Conservation (phyloP, 495 filamentous ascomycete species). For the Penicillium mononematosum region DNA sequence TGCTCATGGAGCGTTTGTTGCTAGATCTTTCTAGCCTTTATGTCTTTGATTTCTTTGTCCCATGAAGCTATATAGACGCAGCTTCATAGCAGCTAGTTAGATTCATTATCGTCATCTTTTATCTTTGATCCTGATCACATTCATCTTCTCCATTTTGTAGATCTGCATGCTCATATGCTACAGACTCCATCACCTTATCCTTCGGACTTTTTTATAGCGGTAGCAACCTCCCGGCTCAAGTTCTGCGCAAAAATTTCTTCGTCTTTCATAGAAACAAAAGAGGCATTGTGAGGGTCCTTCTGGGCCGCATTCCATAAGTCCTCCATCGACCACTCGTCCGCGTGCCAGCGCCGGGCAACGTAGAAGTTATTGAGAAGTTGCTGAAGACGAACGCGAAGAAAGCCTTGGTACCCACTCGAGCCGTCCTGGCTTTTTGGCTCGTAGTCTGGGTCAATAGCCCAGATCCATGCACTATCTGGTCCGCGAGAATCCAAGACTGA, state of each 20-base stretch:
- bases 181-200: too few species aligned
- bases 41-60: too few species aligned
- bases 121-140: too few species aligned
- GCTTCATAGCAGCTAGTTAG: too few species aligned
- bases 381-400: slow-evolving; percentile 8
- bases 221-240: background rate
- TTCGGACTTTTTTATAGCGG: background rate
- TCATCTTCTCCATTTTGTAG: too few species aligned
- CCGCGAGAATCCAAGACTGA: slow-evolving; percentile 2
- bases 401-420: slow-evolving; percentile 8
- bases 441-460: slow-evolving; percentile 7
- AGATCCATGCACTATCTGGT: slow-evolving; percentile 6
- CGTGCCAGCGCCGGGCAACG: slow-evolving; percentile 9
- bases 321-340: slow-evolving; percentile 3
- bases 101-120: too few species aligned
- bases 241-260: slow-evolving; percentile 4
- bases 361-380: slow-evolving; percentile 10
- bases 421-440: background rate
- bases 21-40: too few species aligned
- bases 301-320: slow-evolving; percentile 8
- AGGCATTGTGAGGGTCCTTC: slow-evolving; percentile 11
- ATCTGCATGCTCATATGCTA: too few species aligned
- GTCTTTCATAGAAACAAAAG: slow-evolving; percentile 7
- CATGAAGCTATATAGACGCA: too few species aligned
- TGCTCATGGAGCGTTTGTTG: too few species aligned